A percentile compares a stretch with the other conserved stretches of the same genome.
These are phyloP conservation scores for Leishmania tropica DNA, from an alignment of 208 protist genomes.

Conservation along the genomic window DNA sequence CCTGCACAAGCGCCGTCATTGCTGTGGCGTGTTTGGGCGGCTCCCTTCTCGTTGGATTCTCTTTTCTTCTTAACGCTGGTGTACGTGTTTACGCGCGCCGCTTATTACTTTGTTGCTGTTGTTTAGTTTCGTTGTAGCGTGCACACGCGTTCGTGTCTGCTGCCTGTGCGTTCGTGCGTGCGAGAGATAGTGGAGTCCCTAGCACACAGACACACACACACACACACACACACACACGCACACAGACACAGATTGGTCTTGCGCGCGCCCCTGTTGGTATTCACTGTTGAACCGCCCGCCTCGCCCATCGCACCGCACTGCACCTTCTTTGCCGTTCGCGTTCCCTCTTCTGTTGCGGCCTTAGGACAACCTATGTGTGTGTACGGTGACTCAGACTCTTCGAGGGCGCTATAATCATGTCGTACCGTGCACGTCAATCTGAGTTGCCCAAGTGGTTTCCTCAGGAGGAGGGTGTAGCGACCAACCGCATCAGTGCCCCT, in stretches of 20 bases:
- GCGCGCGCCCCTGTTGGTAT: too few species aligned
- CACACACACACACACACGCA: too few species aligned
- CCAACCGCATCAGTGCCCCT: conserved; percentile 10
- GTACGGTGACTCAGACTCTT: neutral
- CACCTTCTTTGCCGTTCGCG: neutral
- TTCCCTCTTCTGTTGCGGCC: neutral
- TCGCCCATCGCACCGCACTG: neutral
- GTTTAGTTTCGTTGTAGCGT: neutral
- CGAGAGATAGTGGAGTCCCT: too few species aligned
- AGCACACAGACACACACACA: too few species aligned
- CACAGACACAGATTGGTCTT: too few species aligned
- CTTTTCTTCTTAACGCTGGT: neutral
- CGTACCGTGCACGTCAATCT: neutral
- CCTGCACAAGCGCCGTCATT: neutral
- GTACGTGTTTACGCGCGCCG: neutral
- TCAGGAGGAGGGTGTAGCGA: conserved; percentile 2
- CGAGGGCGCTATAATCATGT: neutral
- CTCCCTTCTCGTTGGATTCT: neutral
- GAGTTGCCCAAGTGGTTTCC: neutral
- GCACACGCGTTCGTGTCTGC: neutral
- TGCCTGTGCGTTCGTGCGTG: too few species aligned
- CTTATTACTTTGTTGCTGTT: too few species aligned
- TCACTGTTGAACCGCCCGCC: neutral
- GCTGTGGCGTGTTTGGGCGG: neutral
- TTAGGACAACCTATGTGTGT: neutral